Conservation (phyloP, 2,329 filamentous ascomycete genomes). For the Diplodia corticola region DNA sequence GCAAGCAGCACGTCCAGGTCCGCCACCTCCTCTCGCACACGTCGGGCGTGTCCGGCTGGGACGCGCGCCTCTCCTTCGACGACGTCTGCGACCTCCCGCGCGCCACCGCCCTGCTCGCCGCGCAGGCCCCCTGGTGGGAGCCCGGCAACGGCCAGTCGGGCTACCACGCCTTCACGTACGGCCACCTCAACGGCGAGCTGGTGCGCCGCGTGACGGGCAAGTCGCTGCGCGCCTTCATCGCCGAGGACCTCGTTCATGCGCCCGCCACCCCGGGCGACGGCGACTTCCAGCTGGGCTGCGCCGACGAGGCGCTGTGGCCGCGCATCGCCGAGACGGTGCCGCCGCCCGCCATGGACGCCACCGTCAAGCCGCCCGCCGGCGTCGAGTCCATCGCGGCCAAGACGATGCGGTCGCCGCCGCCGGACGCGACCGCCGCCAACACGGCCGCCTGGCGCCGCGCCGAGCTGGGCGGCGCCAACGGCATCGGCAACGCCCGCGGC, state of each 20-base stretch:
- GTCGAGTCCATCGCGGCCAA: not conserved
- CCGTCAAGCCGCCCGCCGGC: not conserved
- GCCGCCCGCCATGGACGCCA: not conserved
- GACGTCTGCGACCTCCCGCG: not conserved
- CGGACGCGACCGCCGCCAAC: constrained; percentile 2
- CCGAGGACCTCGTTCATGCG: constrained; percentile 11
- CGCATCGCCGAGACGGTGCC: not conserved
- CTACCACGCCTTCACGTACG: constrained; percentile 14
- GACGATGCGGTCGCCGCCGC: not conserved
- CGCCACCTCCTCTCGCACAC: constrained; percentile 23
- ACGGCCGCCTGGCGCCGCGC: not conserved
- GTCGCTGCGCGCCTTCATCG: constrained; percentile 2
- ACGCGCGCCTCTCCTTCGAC: not conserved
- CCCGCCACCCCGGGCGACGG: not conserved
- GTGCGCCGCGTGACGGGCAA: not conserved
- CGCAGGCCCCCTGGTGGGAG: constrained; percentile 1
- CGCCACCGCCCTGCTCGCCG: constrained; percentile 1
- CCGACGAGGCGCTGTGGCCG: not conserved
- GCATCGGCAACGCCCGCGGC: constrained; percentile 42
- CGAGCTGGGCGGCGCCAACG: constrained; percentile 1
- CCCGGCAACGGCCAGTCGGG: not conserved
- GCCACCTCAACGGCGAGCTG: constrained; percentile 5
- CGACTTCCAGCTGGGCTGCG: constrained; percentile 19
- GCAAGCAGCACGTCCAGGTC: constrained; percentile 34
- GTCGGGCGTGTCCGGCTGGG: constrained; percentile 17